These are phyloP conservation scores for Amanita subjunquillea DNA, from an alignment of 768 basidiomycete species.

Conservation along the genomic window DNA sequence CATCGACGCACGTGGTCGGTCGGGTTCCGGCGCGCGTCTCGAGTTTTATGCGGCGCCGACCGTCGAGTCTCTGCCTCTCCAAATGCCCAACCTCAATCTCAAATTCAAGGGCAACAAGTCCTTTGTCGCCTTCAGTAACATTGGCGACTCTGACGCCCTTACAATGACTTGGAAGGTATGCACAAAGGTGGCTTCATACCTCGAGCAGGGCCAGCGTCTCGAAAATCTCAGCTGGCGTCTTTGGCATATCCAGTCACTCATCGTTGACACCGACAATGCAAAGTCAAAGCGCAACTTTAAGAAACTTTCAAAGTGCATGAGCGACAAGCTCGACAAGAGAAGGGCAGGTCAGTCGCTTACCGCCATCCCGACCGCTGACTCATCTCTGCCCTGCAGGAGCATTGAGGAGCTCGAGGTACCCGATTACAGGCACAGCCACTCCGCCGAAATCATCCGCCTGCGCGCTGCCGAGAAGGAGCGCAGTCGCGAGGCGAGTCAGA, in stretches of 20 bases:
- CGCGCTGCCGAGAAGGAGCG: constrained; percentile 78
- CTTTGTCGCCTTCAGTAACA: constrained; percentile 87
- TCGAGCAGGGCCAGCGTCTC: constrained; percentile 84
- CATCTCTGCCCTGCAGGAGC: constrained; percentile 39
- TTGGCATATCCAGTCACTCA: constrained; percentile 87
- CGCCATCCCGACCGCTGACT: background rate
- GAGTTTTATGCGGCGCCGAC: constrained; percentile 10
- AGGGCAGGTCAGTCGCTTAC: constrained; percentile 57
- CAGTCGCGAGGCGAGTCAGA: constrained; percentile 57
- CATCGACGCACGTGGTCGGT: background rate
- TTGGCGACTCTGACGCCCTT: constrained; percentile 74
- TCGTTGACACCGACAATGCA: constrained; percentile 86
- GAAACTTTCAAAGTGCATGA: constrained; percentile 81
- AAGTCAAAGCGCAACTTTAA: constrained; percentile 85
- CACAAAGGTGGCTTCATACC: constrained; percentile 83
- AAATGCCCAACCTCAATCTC: constrained; percentile 75
- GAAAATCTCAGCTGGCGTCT: constrained; percentile 90
- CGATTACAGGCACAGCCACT: constrained; percentile 71
- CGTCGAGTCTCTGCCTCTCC: constrained; percentile 6
- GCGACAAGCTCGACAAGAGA: constrained; percentile 91
- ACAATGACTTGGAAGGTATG: constrained; percentile 93
- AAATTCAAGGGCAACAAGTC: constrained; percentile 94
- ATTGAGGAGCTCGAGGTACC: constrained; percentile 82
- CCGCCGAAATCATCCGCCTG: constrained; percentile 70
- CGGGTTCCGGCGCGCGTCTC: constrained; percentile 11